phyloP scores from a whole-genome alignment of 2,329 filamentous ascomycete genomes.

The Sordariomycetes sp. region DNA sequence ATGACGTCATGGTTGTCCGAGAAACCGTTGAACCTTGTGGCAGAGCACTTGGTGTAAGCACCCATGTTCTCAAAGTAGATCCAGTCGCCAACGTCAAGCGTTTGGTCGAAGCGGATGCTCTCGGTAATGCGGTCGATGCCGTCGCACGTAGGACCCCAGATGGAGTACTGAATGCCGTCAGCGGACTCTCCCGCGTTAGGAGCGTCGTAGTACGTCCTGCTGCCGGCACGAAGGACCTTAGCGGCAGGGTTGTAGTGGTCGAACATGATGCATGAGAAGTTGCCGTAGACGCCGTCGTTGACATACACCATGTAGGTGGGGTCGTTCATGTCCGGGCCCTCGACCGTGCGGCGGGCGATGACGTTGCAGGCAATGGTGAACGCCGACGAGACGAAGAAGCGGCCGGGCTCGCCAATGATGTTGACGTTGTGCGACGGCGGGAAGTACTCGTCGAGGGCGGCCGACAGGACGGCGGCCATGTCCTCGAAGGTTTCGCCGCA shows the following conservation, averaged over 20 bases:
- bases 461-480: slow-evolving; percentile 73
- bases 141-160: slow-evolving; percentile 97
- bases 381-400: slow-evolving; percentile 87
- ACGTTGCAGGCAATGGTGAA: slow-evolving; percentile 95
- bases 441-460: slow-evolving; percentile 80
- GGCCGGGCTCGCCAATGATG: slow-evolving; percentile 91
- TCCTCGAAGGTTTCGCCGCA: slow-evolving; percentile 81
- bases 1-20: slow-evolving; percentile 84
- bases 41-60: slow-evolving; percentile 95
- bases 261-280: slow-evolving; percentile 99
- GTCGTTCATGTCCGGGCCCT: slow-evolving; percentile 52
- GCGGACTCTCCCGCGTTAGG: slow-evolving; percentile 10
- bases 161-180: slow-evolving; percentile 69
- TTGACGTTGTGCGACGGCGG: slow-evolving; percentile 60
- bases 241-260: slow-evolving; percentile 90
- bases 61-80: slow-evolving; percentile 99
- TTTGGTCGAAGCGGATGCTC: slow-evolving; percentile 64
- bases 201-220: slow-evolving; percentile 48
- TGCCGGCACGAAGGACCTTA: slow-evolving; percentile 60
- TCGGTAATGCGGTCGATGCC: slow-evolving; percentile 91
- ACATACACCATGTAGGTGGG: slow-evolving; percentile 93
- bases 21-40: slow-evolving; percentile 96
- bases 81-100: slow-evolving; percentile 91
- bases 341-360: slow-evolving; percentile 85
- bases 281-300: slow-evolving; percentile 96